A percentile compares a stretch with the other conserved stretches of the same genome.
Evolutionary conservation across 2,329 filamentous ascomycete species (phyloP).

Genomic region (Ophiostoma triangulosporum): DNA sequence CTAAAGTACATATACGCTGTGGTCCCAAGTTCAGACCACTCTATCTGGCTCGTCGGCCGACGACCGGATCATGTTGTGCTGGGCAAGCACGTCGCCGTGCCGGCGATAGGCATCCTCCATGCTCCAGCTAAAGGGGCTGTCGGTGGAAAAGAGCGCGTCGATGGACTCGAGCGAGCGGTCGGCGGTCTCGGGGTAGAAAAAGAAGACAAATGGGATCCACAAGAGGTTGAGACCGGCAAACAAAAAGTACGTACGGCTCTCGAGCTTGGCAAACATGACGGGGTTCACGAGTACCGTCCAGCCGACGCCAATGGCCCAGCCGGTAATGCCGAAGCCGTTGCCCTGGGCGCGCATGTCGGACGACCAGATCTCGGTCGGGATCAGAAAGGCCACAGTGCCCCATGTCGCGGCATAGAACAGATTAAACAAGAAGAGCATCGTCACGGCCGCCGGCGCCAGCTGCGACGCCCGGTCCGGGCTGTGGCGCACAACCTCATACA

Average conservation of each 20-base stretch:
- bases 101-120: slow-evolving; percentile 12
- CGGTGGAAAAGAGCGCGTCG: slow-evolving; percentile 33
- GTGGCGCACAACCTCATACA: slow-evolving; percentile 27
- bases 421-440: slow-evolving; percentile 37
- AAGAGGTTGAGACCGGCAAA: slow-evolving; percentile 37
- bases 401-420: slow-evolving; percentile 37
- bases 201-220: slow-evolving; percentile 35
- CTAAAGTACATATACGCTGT: too few species aligned
- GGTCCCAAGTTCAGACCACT: too few species aligned
- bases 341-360: slow-evolving; percentile 43
- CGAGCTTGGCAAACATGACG: slow-evolving; percentile 35
- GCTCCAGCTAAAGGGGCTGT: slow-evolving; percentile 24
- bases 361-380: slow-evolving; percentile 43
- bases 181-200: slow-evolving; percentile 31
- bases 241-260: slow-evolving; percentile 36
- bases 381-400: slow-evolving; percentile 34
- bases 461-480: slow-evolving; percentile 22
- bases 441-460: slow-evolving; percentile 30
- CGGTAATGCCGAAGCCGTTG: slow-evolving; percentile 43
- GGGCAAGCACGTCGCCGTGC: slow-evolving; percentile 11
- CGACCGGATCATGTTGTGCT: slow-evolving; percentile 14
- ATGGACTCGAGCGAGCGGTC: slow-evolving; percentile 37
- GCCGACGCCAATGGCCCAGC: slow-evolving; percentile 44
- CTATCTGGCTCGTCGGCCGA: slow-evolving; percentile 27
- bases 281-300: slow-evolving; percentile 39